Conservation (phyloP, 1,284 basidiomycete species). For the Cryptococcus deneoformans region DNA sequence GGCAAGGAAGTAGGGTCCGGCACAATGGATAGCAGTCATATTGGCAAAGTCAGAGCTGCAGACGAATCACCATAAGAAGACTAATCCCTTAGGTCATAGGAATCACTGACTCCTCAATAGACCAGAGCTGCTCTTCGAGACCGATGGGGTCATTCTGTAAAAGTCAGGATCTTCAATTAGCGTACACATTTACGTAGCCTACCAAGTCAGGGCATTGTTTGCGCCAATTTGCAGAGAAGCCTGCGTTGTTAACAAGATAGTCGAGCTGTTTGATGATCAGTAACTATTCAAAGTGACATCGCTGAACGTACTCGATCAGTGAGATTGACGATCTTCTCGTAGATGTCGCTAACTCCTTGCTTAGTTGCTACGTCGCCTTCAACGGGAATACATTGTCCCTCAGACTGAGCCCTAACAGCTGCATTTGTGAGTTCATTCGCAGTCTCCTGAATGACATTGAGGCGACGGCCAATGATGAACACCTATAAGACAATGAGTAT, state of each 20-base stretch:
- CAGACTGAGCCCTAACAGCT: constrained; percentile 10
- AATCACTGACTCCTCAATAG: constrained; percentile 29
- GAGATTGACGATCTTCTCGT: constrained; percentile 17
- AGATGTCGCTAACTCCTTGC: constrained; percentile 24
- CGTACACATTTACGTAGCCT: not conserved
- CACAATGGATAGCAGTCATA: constrained; percentile 33
- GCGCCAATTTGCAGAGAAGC: constrained; percentile 25
- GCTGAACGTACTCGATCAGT: constrained; percentile 21
- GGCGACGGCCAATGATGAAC: constrained; percentile 28
- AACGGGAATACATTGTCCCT: constrained; percentile 25
- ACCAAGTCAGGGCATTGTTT: constrained; percentile 10
- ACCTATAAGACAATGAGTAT: constrained; percentile 11
- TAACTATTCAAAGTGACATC: not conserved
- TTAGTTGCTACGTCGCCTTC: constrained; percentile 31
- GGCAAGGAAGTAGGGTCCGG: constrained; percentile 29
- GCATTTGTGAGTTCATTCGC: constrained; percentile 26
- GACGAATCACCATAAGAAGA: not conserved
- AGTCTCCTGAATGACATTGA: constrained; percentile 18
- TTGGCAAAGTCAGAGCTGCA: constrained; percentile 27
- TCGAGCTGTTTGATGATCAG: constrained; percentile 19
- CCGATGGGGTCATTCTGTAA: constrained; percentile 11
- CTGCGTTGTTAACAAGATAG: constrained; percentile 35
- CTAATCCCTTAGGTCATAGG: not conserved
- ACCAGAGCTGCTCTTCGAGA: constrained; percentile 26
- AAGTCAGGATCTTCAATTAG: not conserved